Percentiles rank a stretch among this genome's conserved stretches.
These are phyloP conservation scores for Fusarium sp. DNA, from an alignment of 2,329 filamentous ascomycete species.

Conservation along the genomic window DNA sequence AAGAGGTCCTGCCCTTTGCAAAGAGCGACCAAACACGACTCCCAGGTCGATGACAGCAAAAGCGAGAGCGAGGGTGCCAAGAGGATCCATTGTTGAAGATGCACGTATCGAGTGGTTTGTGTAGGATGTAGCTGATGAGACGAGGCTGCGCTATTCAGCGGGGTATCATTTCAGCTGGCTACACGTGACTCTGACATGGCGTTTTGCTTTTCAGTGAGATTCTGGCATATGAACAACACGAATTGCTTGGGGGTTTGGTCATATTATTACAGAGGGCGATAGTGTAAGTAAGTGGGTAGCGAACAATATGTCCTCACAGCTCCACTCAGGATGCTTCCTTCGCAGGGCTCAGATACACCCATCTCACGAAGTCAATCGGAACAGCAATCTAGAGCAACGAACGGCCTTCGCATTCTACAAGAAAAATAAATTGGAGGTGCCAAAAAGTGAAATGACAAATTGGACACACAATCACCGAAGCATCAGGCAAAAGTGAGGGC, in stretches of 20 bases:
- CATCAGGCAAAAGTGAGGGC: slow-evolving; percentile 41
- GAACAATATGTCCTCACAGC: not conserved
- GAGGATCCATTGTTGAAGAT: not conserved
- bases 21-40: not conserved
- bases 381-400: not conserved
- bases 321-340: not conserved
- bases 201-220: not conserved
- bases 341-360: not conserved
- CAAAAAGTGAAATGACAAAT: not conserved
- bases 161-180: not conserved
- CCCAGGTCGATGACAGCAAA: not conserved
- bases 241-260: not conserved
- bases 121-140: not conserved
- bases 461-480: not conserved
- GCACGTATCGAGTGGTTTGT: not conserved
- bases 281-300: no score
- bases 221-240: not conserved
- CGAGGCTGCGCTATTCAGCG: not conserved
- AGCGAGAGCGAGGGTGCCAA: not conserved
- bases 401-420: not conserved
- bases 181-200: not conserved
- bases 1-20: not conserved
- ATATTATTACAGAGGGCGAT: not conserved
- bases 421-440: not conserved
- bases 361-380: not conserved